These are phyloP conservation scores for Lecanosticta acicola DNA, from an alignment of 2,329 filamentous ascomycete species.

Conservation along the genomic window DNA sequence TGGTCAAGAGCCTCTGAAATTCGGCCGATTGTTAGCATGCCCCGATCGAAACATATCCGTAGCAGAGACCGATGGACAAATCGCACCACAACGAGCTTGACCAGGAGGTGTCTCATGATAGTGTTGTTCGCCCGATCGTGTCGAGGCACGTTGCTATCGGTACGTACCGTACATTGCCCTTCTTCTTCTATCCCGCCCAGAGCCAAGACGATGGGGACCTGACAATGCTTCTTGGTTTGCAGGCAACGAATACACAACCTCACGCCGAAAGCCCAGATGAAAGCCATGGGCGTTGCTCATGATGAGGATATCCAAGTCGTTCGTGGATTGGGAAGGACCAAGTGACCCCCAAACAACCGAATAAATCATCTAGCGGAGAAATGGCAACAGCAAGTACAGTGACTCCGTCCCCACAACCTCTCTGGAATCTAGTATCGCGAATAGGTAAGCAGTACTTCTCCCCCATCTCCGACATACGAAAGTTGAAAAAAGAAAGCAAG, in stretches of 20 bases:
- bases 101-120: not conserved
- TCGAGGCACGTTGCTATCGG: not conserved
- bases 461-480: no score
- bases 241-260: not conserved
- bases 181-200: not conserved
- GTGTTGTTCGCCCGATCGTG: not conserved
- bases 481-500: no score
- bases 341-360: slow-evolving; percentile 14
- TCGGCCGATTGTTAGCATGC: not conserved
- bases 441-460: no score
- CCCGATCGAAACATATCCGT: slow-evolving; percentile 2
- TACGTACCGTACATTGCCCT: not conserved
- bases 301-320: slow-evolving; percentile 2
- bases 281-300: not conserved
- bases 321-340: slow-evolving; percentile 19
- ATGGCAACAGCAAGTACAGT: not conserved
- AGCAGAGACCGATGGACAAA: slow-evolving; percentile 1
- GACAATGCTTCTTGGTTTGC: not conserved
- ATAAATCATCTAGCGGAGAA: not conserved
- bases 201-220: not conserved
- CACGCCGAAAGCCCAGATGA: not conserved
- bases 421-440: not conserved
- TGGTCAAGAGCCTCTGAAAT: no score
- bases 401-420: no score
- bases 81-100: not conserved